A percentile compares a stretch with the other conserved stretches of the same genome.
Conservation (phyloP, 768 basidiomycete species). For the Rhodotorula taiwanensis region DNA sequence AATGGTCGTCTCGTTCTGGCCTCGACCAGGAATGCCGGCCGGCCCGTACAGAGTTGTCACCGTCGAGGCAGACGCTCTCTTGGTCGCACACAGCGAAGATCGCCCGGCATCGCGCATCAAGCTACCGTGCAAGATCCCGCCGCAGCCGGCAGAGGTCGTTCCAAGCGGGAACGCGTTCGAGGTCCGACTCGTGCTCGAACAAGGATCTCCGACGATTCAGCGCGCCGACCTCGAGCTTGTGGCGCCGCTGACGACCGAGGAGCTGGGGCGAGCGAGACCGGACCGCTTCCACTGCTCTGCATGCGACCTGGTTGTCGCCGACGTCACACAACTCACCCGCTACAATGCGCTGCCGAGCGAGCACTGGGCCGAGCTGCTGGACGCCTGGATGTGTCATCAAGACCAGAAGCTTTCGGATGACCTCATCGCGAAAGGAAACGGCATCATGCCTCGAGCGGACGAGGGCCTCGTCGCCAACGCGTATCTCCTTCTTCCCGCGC, state of each 20-base stretch:
- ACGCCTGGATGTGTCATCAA: slow-evolving; percentile 96
- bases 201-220: slow-evolving; percentile 37
- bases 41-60: slow-evolving; percentile 35
- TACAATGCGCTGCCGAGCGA: slow-evolving; percentile 89
- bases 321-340: slow-evolving; percentile 50
- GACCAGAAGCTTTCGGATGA: slow-evolving; percentile 76
- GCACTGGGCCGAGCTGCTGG: slow-evolving; percentile 94
- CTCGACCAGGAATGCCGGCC: not conserved
- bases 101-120: slow-evolving; percentile 50
- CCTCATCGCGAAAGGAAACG: slow-evolving; percentile 57
- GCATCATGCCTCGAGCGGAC: slow-evolving; percentile 66
- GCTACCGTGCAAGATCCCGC: slow-evolving; percentile 55
- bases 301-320: slow-evolving; percentile 63
- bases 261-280: slow-evolving; percentile 55
- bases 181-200: slow-evolving; percentile 52
- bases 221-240: slow-evolving; percentile 41
- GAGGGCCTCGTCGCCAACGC: slow-evolving; percentile 83
- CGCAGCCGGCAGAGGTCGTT: slow-evolving; percentile 55
- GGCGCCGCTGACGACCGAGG: slow-evolving; percentile 57
- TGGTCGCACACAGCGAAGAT: slow-evolving; percentile 57
- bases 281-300: slow-evolving; percentile 68
- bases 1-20: slow-evolving; percentile 64
- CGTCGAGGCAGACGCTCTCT: slow-evolving; percentile 53
- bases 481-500: slow-evolving; percentile 70
- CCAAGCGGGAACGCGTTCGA: slow-evolving; percentile 60